Evolutionary conservation across 2,329 filamentous ascomycete genomes (phyloP).

Genomic region (Aureobasidium lini): DNA sequence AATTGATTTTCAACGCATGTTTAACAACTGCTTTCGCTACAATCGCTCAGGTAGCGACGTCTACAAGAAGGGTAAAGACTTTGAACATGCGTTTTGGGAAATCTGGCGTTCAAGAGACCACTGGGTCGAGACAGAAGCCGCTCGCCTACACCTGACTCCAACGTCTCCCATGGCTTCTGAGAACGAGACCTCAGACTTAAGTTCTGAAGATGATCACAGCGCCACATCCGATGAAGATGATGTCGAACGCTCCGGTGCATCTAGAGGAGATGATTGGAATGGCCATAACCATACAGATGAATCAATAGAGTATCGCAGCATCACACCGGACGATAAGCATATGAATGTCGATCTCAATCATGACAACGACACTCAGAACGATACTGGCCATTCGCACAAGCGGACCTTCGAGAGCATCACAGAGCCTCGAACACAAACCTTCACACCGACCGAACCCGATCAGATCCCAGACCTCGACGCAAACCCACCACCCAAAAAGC

Average conservation of each 20-base stretch:
- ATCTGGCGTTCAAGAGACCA: background rate
- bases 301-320: too few species aligned
- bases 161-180: background rate
- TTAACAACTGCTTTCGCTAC: background rate
- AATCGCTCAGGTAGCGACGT: background rate
- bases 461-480: background rate
- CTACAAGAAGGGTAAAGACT: background rate
- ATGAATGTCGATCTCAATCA: too few species aligned
- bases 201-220: background rate
- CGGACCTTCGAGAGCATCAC: too few species aligned
- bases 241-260: background rate
- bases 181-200: background rate
- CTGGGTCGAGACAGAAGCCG: background rate
- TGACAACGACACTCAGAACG: too few species aligned
- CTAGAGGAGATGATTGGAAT: too few species aligned
- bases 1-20: background rate
- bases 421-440: too few species aligned
- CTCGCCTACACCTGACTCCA: too few species aligned
- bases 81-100: background rate
- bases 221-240: background rate
- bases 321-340: too few species aligned
- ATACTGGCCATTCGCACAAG: too few species aligned
- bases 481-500: background rate
- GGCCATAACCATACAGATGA: background rate
- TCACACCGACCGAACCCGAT: too few species aligned